phyloP scores from a whole-genome alignment of 2,329 filamentous ascomycete genomes.

The Zasmidium citrigriseum region DNA sequence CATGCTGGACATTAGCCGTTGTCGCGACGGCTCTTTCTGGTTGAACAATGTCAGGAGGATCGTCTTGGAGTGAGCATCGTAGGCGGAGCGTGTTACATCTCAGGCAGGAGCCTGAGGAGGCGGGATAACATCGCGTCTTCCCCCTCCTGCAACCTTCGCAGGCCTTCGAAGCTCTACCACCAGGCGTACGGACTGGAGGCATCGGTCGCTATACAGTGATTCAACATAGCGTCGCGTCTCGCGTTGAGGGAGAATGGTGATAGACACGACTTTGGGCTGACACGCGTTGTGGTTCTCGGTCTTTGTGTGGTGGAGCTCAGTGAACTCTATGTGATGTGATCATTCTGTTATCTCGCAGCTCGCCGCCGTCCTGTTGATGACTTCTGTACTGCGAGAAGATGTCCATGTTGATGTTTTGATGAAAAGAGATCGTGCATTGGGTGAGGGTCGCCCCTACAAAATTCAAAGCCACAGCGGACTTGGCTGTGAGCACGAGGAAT shows the following conservation, averaged over 20 bases:
- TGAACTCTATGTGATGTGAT: background rate
- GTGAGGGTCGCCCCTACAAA: too few relatives aligned
- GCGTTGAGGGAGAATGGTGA: background rate
- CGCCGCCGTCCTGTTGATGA: background rate
- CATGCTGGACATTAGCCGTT: background rate
- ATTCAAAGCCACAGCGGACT: too few relatives aligned
- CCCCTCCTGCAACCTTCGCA: constrained; percentile 1
- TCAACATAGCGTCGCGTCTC: background rate
- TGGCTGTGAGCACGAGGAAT: background rate
- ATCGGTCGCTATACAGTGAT: background rate
- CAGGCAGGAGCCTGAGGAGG: background rate
- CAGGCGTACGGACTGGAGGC: background rate
- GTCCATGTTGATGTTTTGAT: background rate
- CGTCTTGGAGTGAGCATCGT: background rate
- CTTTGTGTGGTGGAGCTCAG: background rate
- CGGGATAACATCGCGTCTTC: constrained; percentile 4
- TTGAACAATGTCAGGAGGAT: background rate
- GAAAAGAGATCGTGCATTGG: background rate
- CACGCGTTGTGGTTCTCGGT: background rate
- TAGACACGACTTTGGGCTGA: background rate
- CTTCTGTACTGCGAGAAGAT: too few relatives aligned
- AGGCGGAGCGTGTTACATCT: constrained; percentile 1
- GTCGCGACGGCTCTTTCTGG: background rate
- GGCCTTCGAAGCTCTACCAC: constrained; percentile 1
- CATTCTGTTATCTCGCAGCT: background rate